Base-by-base conservation (phyloP, 495 filamentous ascomycete species). In the Penicillium crystallinum region DNA sequence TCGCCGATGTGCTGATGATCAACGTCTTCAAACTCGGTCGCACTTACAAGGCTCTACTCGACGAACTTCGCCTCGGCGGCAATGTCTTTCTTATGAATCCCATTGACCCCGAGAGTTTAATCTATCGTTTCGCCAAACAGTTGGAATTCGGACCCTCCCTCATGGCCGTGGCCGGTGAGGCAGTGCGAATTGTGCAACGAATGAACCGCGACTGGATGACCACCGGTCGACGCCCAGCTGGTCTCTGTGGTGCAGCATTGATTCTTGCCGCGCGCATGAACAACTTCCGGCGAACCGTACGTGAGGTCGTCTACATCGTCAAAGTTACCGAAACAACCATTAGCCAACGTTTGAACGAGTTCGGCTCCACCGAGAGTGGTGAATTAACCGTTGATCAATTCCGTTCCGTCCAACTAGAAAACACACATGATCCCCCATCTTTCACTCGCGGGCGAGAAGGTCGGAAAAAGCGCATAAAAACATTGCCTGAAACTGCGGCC, bases 131-230 rank as follows among this genome's bases (percentile, higher is more conserved):
- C 61, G 89, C 90, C 35, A 79, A 81, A 45, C 88, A 90, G 61
- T 80, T 98, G 4, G 92, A 98, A 61, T 97, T 98, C 61, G 89
- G 87, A 12, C 66, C 79, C 3, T 70, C 83, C 38, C 89, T 84
- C 11, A 81, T 85, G 66, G 83, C 83, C 46, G 90, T 98, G 12
- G 91, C 91, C 27, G 81, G 86, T 47, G 89, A 95, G 53, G 93
- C 93, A 17, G 81, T 87, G 31, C 82, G 84, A 27, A 86, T 98
- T 44, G 83, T 95, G 27, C 82, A 89, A 63, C 85, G 93, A 37
- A 97, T 98, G 93, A 87, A 88, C 44, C 79, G 87, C 22, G 93
- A 98, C 68, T 97, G 92, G 89, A 97, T 98, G 81, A 85, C 88
- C 8, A 85, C 86, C 41, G 93, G 93, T 58, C 89, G 93, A 62